Percentiles rank a stretch among this genome's conserved stretches.
Conservation (phyloP, 192 early-diverging fungal genomes). For the Backusella luteola region DNA sequence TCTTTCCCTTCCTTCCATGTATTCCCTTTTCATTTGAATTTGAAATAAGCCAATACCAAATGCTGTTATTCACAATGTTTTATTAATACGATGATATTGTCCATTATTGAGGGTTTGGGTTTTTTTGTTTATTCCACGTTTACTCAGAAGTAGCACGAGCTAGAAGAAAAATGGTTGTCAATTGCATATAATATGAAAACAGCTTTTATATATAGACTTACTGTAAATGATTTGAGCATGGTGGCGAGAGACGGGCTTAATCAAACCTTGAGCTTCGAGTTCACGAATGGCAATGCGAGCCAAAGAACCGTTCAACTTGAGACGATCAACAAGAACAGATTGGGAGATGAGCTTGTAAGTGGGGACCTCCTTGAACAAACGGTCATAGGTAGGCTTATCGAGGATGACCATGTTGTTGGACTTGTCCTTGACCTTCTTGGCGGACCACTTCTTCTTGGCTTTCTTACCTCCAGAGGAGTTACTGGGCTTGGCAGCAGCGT, state of each 20-base stretch:
- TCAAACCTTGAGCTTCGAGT: slow-evolving; percentile 87
- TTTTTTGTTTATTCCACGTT: slow-evolving; percentile 23
- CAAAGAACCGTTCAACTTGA: slow-evolving; percentile 95
- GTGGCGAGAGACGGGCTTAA: slow-evolving; percentile 90
- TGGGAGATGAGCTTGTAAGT: slow-evolving; percentile 99
- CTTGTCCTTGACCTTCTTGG: slow-evolving; percentile 99
- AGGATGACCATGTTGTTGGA: slow-evolving; percentile 99
- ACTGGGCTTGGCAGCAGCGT: slow-evolving; percentile 55
- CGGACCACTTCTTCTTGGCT: slow-evolving; percentile 95
- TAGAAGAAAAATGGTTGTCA: background rate
- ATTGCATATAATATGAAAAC: too few relatives aligned
- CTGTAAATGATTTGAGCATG: slow-evolving; percentile 88
- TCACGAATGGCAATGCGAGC: slow-evolving; percentile 95
- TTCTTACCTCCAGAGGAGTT: slow-evolving; percentile 63
- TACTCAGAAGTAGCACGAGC: slow-evolving; percentile 55
- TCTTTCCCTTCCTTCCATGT: background rate
- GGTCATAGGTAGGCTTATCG: slow-evolving; percentile 96
- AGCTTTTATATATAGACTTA: background rate
- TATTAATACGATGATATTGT: background rate
- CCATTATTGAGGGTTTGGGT: background rate
- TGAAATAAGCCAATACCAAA: background rate
- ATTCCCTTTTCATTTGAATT: too few relatives aligned
- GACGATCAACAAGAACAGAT: slow-evolving; percentile 97
- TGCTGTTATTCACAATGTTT: background rate
- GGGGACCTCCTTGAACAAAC: slow-evolving; percentile 99